Evolutionary conservation across 805 yeast species (phyloP).

Genomic region (Kluyveromyces starmeri): DNA sequence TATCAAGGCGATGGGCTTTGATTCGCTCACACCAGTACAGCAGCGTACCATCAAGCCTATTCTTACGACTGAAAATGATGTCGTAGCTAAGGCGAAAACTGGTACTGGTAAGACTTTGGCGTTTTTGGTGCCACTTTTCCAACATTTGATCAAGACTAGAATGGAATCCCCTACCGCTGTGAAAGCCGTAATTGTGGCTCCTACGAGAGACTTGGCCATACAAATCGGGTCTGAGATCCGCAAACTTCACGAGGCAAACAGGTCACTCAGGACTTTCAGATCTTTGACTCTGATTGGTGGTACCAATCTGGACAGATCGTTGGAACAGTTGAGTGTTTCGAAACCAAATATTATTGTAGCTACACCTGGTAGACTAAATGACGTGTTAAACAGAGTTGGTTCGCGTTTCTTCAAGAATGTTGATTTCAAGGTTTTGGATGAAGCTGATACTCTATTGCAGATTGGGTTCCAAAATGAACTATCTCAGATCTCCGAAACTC

Average conservation of each 20-base stretch:
- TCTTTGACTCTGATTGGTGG: constrained; percentile 65
- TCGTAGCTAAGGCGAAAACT: constrained; percentile 84
- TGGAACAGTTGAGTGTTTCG: constrained; percentile 24
- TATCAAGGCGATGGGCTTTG: constrained; percentile 37
- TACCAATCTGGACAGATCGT: constrained; percentile 34
- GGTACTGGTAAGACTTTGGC: constrained; percentile 95
- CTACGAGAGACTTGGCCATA: constrained; percentile 85
- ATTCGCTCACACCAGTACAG: constrained; percentile 61
- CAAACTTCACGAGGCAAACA: constrained; percentile 32
- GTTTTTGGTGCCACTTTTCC: constrained; percentile 71
- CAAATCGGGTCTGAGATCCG: constrained; percentile 65
- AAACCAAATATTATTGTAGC: constrained; percentile 62
- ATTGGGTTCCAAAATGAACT: constrained; percentile 69
- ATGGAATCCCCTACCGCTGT: constrained; percentile 32
- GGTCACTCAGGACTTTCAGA: constrained; percentile 24
- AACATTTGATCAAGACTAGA: constrained; percentile 36
- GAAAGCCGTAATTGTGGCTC: constrained; percentile 65
- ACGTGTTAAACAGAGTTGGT: constrained; percentile 42
- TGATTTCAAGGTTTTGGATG: constrained; percentile 70
- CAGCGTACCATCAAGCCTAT: constrained; percentile 51
- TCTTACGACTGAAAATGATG: constrained; percentile 45
- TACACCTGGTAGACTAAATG: constrained; percentile 82
- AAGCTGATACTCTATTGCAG: constrained; percentile 82
- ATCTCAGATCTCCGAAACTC: constrained; percentile 42
- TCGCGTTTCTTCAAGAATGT: constrained; percentile 42